Evolutionary conservation across 2,329 filamentous ascomycete species (phyloP).

Genomic region (Chaetomiaceae sp.): DNA sequence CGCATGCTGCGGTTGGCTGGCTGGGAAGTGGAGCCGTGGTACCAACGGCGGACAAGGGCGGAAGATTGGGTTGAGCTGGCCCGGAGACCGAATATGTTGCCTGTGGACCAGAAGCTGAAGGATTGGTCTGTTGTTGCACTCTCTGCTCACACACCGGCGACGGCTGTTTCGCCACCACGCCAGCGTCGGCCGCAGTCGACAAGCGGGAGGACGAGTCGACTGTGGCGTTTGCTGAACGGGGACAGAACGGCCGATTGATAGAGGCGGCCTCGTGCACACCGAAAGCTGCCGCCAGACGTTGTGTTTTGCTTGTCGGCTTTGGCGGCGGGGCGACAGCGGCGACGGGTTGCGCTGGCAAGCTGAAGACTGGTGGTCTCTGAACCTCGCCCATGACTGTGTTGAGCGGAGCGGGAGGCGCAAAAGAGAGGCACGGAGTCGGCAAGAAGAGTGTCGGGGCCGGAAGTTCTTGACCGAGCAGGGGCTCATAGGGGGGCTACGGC

Average conservation of each 20-base stretch:
- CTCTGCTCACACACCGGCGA: too few species aligned
- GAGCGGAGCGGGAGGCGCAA: slow-evolving; percentile 1
- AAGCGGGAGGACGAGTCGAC: background rate
- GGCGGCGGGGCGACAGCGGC: background rate
- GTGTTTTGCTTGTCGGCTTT: background rate
- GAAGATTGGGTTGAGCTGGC: background rate
- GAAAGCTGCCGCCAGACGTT: background rate
- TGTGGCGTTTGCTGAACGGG: background rate
- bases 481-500: background rate
- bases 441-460: background rate
- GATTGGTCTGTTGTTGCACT: background rate
- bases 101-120: too few species aligned
- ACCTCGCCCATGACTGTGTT: slow-evolving; percentile 1
- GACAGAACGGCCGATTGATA: background rate
- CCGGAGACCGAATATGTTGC: too few species aligned
- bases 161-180: background rate
- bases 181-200: background rate
- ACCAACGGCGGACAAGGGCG: background rate
- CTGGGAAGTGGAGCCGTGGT: background rate
- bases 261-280: background rate
- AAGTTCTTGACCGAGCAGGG: background rate
- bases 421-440: background rate
- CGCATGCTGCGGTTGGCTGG: background rate
- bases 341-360: background rate
- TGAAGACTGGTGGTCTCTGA: background rate